Conservation (phyloP, 1,284 basidiomycete species). For the Inonotus obliquus region DNA sequence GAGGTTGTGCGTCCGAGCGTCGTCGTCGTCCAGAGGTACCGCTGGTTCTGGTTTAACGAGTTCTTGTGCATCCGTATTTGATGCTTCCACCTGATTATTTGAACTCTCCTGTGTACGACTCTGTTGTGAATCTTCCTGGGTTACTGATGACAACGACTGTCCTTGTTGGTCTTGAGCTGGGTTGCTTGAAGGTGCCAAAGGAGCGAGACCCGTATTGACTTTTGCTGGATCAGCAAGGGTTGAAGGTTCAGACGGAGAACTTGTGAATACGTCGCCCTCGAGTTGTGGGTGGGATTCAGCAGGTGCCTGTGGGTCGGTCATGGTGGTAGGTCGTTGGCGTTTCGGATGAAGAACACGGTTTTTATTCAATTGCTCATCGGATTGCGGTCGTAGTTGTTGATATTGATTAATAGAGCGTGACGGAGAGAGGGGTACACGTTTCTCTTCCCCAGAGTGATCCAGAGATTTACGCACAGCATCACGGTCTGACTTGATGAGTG, state of each 20-base stretch:
- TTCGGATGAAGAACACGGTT: not conserved
- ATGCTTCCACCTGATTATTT: not conserved
- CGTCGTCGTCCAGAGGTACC: conserved; percentile 6
- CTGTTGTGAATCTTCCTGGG: conserved; percentile 3
- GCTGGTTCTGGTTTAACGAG: not conserved
- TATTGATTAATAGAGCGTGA: not conserved
- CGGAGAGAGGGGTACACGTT: not conserved
- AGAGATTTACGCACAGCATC: no score
- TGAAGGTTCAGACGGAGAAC: no score
- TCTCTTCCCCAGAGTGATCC: not conserved
- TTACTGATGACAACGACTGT: not conserved
- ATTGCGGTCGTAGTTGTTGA: not conserved
- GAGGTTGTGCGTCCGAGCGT: conserved; percentile 2
- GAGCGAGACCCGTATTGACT: not conserved
- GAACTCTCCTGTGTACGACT: not conserved
- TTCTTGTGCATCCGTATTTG: not conserved
- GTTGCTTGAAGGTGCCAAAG: not conserved
- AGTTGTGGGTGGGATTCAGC: not conserved
- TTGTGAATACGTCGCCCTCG: not conserved
- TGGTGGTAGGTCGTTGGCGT: not conserved
- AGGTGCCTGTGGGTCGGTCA: not conserved
- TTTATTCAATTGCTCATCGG: not conserved
- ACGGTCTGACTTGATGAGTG: not conserved
- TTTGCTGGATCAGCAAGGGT: no score
- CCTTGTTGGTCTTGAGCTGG: not conserved